A percentile compares a stretch with the other conserved stretches of the same genome.
These are phyloP conservation scores for Cyclotella baltica DNA, from an alignment of 108 stramenopile species.

Conservation along the genomic window DNA sequence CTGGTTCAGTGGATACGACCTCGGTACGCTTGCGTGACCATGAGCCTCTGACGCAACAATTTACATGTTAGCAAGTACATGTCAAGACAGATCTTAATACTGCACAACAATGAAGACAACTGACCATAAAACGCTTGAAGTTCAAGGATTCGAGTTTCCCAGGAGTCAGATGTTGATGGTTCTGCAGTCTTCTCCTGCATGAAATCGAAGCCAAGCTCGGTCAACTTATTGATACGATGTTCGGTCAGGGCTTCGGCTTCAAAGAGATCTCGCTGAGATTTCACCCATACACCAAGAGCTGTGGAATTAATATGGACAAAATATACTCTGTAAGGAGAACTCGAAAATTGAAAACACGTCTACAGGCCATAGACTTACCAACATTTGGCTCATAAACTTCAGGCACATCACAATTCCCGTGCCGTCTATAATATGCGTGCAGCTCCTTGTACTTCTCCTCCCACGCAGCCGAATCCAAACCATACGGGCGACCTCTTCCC, in stretches of 20 bases:
- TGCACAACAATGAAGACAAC: too few relatives aligned
- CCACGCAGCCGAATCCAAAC: conserved; percentile 26
- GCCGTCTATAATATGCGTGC: conserved; percentile 11
- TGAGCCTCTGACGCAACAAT: too few relatives aligned
- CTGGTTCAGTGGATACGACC: background rate
- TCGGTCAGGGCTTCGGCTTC: background rate
- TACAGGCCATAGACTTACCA: background rate
- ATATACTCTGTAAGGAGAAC: too few relatives aligned
- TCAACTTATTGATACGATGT: conserved; percentile 14
- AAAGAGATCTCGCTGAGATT: background rate
- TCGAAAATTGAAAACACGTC: too few relatives aligned
- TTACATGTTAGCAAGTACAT: too few relatives aligned
- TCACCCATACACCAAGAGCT: conserved; percentile 19
- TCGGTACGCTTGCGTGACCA: conserved; percentile 9
- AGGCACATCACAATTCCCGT: conserved; percentile 31
- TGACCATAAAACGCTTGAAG: conserved; percentile 2
- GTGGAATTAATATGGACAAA: background rate
- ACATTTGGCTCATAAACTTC: conserved; percentile 1
- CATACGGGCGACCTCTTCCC: conserved; percentile 22
- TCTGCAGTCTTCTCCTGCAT: background rate
- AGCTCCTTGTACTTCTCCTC: background rate
- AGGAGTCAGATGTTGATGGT: background rate
- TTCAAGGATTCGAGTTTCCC: background rate
- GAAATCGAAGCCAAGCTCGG: conserved; percentile 15
- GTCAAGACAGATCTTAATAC: too few relatives aligned